Evolutionary conservation across 148 eudicot genomes (phyloP), one percentile per base, ranked within the genome.

Genomic region (Bassia scoparia): DNA sequence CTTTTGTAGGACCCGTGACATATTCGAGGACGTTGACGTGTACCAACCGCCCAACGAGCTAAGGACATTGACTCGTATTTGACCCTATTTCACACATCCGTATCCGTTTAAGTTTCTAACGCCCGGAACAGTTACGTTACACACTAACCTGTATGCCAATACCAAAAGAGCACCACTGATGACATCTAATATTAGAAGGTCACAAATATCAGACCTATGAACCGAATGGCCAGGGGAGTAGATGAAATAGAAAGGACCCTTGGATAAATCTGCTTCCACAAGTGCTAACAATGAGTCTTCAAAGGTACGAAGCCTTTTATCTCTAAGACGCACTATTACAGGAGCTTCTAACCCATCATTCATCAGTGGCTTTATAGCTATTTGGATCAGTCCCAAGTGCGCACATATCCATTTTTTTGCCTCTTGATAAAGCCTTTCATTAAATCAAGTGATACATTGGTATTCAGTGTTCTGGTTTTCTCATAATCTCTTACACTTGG

Each of bases 71-170:
- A n/a, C n/a, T n/a, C n/a, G n/a, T n/a, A n/a, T n/a, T n/a, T n/a
- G n/a, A n/a, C n/a, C n/a, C n/a, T n/a, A n/a, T n/a, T n/a, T n/a
- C n/a, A n/a, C n/a, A n/a, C n/a, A n/a, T n/a, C n/a, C n/a, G n/a
- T n/a, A n/a, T n/a, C n/a, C n/a, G n/a, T n/a, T n/a, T n/a, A n/a
- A n/a, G n/a, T n/a, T n/a, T n/a, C n/a, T n/a, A n/a, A n/a, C n/a
- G n/a, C n/a, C n/a, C n/a, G n/a, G n/a, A n/a, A n/a, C n/a, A n/a
- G n/a, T n/a, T n/a, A 41, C 68, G 18, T 38, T 64, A 14, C 50
- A 38, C 17, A 64, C 68, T 37, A 64, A n/a, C 50, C 68, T 64
- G 30, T 37, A 64, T 64, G 68, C 24, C 49, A 64, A 64, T 38
- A 5, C 68, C 50, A 64, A 64, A 37, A 49, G 50, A 10, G 38